These are phyloP conservation scores for Byssochlamys sp. DNA, from an alignment of 2,329 filamentous ascomycete species.

Conservation along the genomic window DNA sequence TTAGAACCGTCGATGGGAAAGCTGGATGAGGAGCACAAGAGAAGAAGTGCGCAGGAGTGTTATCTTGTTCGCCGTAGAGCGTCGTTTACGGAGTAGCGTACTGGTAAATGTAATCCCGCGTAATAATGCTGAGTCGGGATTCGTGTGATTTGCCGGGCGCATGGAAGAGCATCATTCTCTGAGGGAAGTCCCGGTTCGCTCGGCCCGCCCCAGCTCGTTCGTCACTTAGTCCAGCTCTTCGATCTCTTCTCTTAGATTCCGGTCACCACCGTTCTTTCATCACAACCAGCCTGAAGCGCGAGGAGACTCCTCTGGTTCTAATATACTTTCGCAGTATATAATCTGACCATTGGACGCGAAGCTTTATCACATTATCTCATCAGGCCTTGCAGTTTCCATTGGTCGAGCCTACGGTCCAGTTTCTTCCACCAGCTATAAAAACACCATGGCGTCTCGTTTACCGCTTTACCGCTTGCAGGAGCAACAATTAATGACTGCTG, in stretches of 20 bases:
- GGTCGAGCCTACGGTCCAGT: neutral
- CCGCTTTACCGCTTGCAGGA: slow-evolving; percentile 25
- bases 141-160: slow-evolving; percentile 12
- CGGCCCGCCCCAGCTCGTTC: slow-evolving; percentile 12
- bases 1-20: neutral
- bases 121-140: slow-evolving; percentile 16
- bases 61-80: slow-evolving; percentile 8
- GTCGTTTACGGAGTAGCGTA: too few relatives aligned
- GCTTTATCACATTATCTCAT: neutral
- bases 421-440: slow-evolving; percentile 6
- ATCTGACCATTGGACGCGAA: neutral
- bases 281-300: neutral
- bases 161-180: slow-evolving; percentile 9
- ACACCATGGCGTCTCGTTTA: slow-evolving; percentile 31
- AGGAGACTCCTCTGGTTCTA: neutral
- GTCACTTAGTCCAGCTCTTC: slow-evolving; percentile 3
- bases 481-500: slow-evolving; percentile 21
- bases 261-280: slow-evolving; percentile 7
- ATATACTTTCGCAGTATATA: neutral
- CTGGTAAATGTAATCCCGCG: slow-evolving; percentile 3
- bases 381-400: neutral
- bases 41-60: slow-evolving; percentile 15
- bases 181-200: slow-evolving; percentile 21
- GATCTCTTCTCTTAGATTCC: slow-evolving; percentile 9
- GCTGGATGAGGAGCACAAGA: slow-evolving; percentile 1